Base-by-base conservation (phyloP, 1,284 basidiomycete species). In the Coniferiporia sulphurascens region DNA sequence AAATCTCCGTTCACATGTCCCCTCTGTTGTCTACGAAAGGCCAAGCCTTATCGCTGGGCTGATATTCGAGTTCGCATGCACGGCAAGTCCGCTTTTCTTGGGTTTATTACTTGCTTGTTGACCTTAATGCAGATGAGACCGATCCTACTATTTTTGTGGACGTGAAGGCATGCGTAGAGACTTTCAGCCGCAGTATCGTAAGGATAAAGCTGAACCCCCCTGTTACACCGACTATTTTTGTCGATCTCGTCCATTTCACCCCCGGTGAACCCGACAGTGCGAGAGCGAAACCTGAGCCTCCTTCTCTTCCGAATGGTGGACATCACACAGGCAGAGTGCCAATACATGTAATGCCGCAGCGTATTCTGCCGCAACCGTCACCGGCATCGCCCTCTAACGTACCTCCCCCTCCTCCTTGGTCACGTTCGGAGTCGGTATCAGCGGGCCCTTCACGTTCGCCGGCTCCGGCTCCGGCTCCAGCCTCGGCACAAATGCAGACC, bases 1-100 rank as follows among this genome's bases (percentile, higher is more conserved):
- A 72, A 70, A 38, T 72, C 64, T 53, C 70, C 73, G 34, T 90
- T 84, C 70, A 76, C 77, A 60, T 91, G 89, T 66, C 89, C 89
- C 0, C 70, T 91, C 15, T 91, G 89, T 66, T 87, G 85, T 69
- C 72, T 89, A 63, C 80, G 86, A 50, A 90, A 88, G 74, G 84
- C 82, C 62, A 78, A 79, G 61, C 70, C 73, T 3, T 91, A 90
- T 66, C 79, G 80, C 36, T 86, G 83, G 67, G 86, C 87, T 0
- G 89, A 91, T 66, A 80, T 91, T 10, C 80, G 89, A 52, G 85
- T 91, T 9, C 81, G 80, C 63, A 80, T 86, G 56, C 71, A 78
- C 46, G 80, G 88, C 89, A 67, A 41, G 83, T 78, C 45, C 56
- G 60, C 54, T 54, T 56, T 21, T 64, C n/a, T 48, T 58, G 51